Evolutionary conservation across 805 yeast genomes (phyloP).

Genomic region (Myxozyma udenii): DNA sequence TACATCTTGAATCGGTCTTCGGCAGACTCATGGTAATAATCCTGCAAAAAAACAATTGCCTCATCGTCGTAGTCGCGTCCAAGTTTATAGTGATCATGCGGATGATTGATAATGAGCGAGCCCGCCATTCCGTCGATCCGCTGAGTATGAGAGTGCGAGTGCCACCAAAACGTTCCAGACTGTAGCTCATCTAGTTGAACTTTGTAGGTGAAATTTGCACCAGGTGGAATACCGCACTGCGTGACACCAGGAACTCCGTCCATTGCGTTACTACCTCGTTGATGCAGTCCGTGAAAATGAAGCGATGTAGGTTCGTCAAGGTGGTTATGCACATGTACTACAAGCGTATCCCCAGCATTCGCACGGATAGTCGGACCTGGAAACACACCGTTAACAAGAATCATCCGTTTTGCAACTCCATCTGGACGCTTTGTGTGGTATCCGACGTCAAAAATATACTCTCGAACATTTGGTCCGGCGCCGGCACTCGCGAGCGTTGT

Average conservation of each 20-base stretch:
- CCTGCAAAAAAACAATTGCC: slow-evolving; percentile 13
- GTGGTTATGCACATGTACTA: slow-evolving; percentile 43
- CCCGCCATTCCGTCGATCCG: slow-evolving; percentile 64
- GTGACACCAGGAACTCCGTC: slow-evolving; percentile 54
- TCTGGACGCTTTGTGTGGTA: slow-evolving; percentile 32
- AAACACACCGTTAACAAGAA: slow-evolving; percentile 45
- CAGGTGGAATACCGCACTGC: slow-evolving; percentile 51
- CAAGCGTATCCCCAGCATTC: slow-evolving; percentile 40
- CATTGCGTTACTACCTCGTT: slow-evolving; percentile 46
- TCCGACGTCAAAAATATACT: slow-evolving; percentile 7
- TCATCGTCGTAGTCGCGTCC: slow-evolving; percentile 21
- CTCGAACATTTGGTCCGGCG: not conserved
- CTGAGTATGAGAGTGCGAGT: slow-evolving; percentile 57
- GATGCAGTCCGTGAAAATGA: slow-evolving; percentile 56
- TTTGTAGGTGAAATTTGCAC: slow-evolving; percentile 43
- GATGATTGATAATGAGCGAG: slow-evolving; percentile 74
- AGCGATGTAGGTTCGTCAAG: slow-evolving; percentile 42
- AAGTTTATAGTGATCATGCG: slow-evolving; percentile 27
- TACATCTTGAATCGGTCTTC: slow-evolving; percentile 6
- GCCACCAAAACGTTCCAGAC: slow-evolving; percentile 57
- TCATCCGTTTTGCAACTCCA: slow-evolving; percentile 40
- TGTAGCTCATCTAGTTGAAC: slow-evolving; percentile 42
- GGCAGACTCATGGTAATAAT: slow-evolving; percentile 18
- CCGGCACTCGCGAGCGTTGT: not conserved
- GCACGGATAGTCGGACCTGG: slow-evolving; percentile 52